Conservation (phyloP, 306 rosid genomes). For the Geum urbanum region DNA sequence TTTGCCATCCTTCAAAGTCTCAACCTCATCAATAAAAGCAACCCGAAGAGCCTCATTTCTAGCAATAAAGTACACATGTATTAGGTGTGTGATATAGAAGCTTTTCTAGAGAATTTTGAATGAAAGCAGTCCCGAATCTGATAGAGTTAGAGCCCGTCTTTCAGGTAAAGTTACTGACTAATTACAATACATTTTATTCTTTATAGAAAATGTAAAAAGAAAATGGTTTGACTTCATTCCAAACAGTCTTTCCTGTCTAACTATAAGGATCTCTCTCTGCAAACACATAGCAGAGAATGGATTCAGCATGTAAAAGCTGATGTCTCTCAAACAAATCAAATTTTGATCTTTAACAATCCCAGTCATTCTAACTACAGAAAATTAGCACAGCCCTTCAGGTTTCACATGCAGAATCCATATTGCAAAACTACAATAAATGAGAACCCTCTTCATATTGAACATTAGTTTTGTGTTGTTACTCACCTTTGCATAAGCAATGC, state of each 20-base stretch:
- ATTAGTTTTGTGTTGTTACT: background rate
- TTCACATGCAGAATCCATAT: background rate
- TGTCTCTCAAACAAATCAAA: background rate
- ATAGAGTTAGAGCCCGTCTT: background rate
- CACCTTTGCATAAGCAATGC: constrained; percentile 95
- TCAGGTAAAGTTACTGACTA: background rate
- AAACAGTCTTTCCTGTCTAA: background rate
- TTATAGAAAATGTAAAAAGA: background rate
- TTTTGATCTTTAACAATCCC: background rate
- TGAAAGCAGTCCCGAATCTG: background rate
- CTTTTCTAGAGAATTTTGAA: background rate
- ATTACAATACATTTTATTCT: background rate
- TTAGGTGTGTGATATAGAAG: constrained; percentile 6
- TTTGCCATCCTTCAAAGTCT: constrained; percentile 67
- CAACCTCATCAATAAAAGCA: constrained; percentile 83
- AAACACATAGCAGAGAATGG: background rate
- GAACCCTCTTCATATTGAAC: background rate
- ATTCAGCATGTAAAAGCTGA: background rate
- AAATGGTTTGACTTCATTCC: background rate
- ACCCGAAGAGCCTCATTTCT: constrained; percentile 98
- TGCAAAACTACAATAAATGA: background rate
- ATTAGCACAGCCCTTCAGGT: background rate
- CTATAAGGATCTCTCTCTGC: background rate
- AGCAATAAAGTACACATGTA: constrained; percentile 17
- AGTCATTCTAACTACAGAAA: background rate